Percentiles rank a stretch among this genome's conserved stretches.
Evolutionary conservation across 78 protist genomes (phyloP).

Genomic region (Cavenderia fasciculata): DNA sequence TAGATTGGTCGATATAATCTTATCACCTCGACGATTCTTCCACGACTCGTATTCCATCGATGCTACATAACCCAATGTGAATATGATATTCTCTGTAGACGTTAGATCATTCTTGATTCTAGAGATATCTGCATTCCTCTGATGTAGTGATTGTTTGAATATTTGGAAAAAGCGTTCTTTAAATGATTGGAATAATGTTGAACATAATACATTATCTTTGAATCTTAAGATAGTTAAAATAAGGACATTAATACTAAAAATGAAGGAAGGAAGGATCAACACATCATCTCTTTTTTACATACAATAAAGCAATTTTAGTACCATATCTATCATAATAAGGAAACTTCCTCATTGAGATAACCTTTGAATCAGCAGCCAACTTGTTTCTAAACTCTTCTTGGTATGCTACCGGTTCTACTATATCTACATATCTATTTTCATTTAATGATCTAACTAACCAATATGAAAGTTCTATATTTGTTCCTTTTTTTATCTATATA

Average conservation of each 20-base stretch:
- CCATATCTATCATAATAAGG: constrained; percentile 49
- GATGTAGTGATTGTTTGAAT: constrained; percentile 21
- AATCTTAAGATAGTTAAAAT: constrained; percentile 21
- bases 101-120: constrained; percentile 5
- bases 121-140: constrained; percentile 48
- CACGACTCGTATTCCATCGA: constrained; percentile 61
- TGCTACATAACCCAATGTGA: constrained; percentile 24
- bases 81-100: constrained; percentile 13
- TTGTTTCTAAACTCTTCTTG: constrained; percentile 31
- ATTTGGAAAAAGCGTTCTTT: constrained; percentile 42
- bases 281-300: background rate
- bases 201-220: background rate
- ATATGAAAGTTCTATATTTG: constrained; percentile 35
- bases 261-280: too few relatives aligned
- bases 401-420: background rate
- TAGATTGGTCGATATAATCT: background rate
- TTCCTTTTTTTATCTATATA: constrained; percentile 18
- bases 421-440: background rate
- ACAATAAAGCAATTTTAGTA: constrained; percentile 5
- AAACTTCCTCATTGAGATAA: constrained; percentile 21
- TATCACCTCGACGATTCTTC: constrained; percentile 51
- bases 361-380: constrained; percentile 27
- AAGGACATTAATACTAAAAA: background rate
- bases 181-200: constrained; percentile 21
- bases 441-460: constrained; percentile 26